phyloP scores from a whole-genome alignment of 164 flowering plant species.

The Dillenia turbinata region DNA sequence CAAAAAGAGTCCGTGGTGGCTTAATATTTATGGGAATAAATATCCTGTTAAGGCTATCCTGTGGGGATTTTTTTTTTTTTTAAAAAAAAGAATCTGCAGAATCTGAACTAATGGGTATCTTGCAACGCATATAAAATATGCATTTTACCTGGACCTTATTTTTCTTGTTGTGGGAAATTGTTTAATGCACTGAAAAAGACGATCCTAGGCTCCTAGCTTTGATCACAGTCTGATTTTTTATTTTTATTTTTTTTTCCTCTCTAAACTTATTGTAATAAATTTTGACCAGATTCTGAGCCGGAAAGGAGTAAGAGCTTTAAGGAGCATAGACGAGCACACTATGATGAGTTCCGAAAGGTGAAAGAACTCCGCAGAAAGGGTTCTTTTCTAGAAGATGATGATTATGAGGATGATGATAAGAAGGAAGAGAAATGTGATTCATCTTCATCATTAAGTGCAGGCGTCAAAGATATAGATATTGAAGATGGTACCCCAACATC shows the following conservation, averaged over 20 bases:
- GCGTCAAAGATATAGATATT: constrained; percentile 39
- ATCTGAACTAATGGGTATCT: too few relatives aligned
- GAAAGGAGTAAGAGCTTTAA: constrained; percentile 49
- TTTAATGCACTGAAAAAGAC: too few relatives aligned
- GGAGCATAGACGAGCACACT: constrained; percentile 82
- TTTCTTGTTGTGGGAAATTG: too few relatives aligned
- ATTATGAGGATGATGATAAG: constrained; percentile 29
- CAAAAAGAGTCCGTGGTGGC: too few relatives aligned
- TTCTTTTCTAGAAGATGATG: constrained; percentile 49
- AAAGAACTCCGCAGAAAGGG: constrained; percentile 63
- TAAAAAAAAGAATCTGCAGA: too few relatives aligned
- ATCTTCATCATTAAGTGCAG: constrained; percentile 39
- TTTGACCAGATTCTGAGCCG: constrained; percentile 31
- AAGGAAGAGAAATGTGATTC: constrained; percentile 15
- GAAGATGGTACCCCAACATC: constrained; percentile 18
- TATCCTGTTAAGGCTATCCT: too few relatives aligned
- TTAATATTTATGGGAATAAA: too few relatives aligned
- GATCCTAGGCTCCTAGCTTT: too few relatives aligned
- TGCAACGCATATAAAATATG: too few relatives aligned
- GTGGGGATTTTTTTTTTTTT: too few relatives aligned
- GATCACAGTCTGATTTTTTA: too few relatives aligned
- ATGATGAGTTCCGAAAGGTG: constrained; percentile 80
- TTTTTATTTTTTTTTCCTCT: background rate
- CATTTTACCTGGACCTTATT: too few relatives aligned
- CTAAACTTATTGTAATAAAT: background rate